Conservation (phyloP, 441 rosid genomes). For the Viola pubescens region DNA sequence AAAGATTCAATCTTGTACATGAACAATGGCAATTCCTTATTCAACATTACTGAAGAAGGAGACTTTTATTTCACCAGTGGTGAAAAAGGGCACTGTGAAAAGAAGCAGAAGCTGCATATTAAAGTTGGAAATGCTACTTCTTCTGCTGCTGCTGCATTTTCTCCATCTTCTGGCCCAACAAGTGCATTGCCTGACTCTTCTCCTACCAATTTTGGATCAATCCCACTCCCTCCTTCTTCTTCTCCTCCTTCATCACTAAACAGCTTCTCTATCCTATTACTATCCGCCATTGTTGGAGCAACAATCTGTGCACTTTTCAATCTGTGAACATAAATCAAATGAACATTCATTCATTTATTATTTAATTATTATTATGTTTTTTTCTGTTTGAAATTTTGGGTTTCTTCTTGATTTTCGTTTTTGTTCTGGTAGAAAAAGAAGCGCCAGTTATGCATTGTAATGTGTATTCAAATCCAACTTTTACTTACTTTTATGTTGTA, state of each 20-base stretch:
- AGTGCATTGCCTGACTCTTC: slow-evolving; percentile 52
- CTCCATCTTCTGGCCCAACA: slow-evolving; percentile 38
- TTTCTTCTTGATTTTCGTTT: too few relatives aligned
- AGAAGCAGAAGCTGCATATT: slow-evolving; percentile 74
- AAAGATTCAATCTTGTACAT: slow-evolving; percentile 75
- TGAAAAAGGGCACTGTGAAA: slow-evolving; percentile 57
- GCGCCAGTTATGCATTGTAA: not conserved
- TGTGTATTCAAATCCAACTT: not conserved
- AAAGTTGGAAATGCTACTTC: slow-evolving; percentile 21
- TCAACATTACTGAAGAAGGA: slow-evolving; percentile 66
- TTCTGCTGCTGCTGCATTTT: slow-evolving; percentile 41
- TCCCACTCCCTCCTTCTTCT: slow-evolving; percentile 48
- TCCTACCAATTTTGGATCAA: slow-evolving; percentile 65
- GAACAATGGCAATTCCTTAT: slow-evolving; percentile 89
- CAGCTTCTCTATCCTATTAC: slow-evolving; percentile 19
- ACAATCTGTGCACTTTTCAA: slow-evolving; percentile 29
- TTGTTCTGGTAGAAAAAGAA: too few relatives aligned
- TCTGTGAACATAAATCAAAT: slow-evolving; percentile 18
- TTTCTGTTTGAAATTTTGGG: not conserved
- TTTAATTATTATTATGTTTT: not conserved
- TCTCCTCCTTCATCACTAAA: slow-evolving; percentile 26
- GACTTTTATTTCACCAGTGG: slow-evolving; percentile 78
- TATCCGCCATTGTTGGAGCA: slow-evolving; percentile 26
- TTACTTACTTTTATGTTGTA: not conserved
- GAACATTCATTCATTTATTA: not conserved